Evolutionary conservation across 495 filamentous ascomycete genomes (phyloP), one percentile per base, ranked within the genome.

Genomic region (Saxophila tyrrhenica): DNA sequence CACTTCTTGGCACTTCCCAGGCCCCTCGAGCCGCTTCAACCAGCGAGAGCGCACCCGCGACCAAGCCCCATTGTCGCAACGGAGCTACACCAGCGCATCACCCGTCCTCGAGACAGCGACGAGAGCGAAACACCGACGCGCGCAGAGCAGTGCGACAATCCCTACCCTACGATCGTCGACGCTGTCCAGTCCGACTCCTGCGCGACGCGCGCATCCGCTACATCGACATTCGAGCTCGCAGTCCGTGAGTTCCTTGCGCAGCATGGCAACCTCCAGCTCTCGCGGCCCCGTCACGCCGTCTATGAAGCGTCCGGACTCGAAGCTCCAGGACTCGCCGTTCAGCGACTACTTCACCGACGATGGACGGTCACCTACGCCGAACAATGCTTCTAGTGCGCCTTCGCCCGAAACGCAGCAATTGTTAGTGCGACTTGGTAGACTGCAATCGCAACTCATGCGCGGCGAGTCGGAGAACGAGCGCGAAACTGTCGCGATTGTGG

Each of bases 291-390:
- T 21, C 15, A 44, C 41, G 17, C 41, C 41, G 7, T 44, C 41
- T 7, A 8, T 3, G 7, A 8, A 44, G n/a, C 41, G 19, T 17
- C 41, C 41, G 19, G 17, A 3, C 19, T 32, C 5, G 22, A 35
- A 52, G 19, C n/a, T 48, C 17, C 55, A 53, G 3, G 64, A 60
- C 29, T 67, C 66, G 32, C 66, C 66, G 2, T 63, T 63, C 57
- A 62, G 58, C 35, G 66, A 68, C 58, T 68, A 68, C 59, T 62
- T 62, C 55, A 68, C 60, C 50, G 64, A 68, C 24, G 39, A 60
- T 35, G 57, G 35, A 29, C 57, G 52, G 20, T 52, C 22, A 19
- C 48, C 56, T 10, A 8, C 16, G 1, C 45, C 13, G 22, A 32
- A n/a, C 47, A n/a, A n/a, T 35, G 22, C 23, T 20, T 10, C 29